Percentiles rank a stretch among this genome's conserved stretches.
These are phyloP conservation scores for Cyathus striatus DNA, from an alignment of 768 basidiomycete species.

Conservation along the genomic window DNA sequence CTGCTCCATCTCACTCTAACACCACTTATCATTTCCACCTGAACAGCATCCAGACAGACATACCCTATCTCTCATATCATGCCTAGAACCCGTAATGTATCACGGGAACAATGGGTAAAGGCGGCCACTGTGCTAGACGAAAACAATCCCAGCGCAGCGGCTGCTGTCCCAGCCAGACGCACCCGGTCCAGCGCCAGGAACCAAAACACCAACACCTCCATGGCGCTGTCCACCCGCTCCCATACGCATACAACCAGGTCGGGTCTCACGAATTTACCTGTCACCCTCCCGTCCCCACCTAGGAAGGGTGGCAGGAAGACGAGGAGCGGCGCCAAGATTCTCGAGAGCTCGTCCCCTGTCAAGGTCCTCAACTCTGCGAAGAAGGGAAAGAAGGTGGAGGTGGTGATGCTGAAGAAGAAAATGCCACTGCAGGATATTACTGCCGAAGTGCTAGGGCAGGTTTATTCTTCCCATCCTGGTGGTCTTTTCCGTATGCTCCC, in stretches of 20 bases:
- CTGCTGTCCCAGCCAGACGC: not conserved
- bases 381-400: constrained; percentile 19
- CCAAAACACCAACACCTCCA: not conserved
- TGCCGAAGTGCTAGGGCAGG: constrained; percentile 14
- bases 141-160: not conserved
- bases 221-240: not conserved
- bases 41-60: not conserved
- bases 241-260: not conserved
- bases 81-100: constrained; percentile 22
- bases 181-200: not conserved
- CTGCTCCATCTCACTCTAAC: not conserved
- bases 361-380: not conserved
- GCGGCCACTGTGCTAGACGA: constrained; percentile 5
- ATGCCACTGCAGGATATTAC: constrained; percentile 30
- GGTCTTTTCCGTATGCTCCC: not conserved
- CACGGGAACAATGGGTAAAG: constrained; percentile 21
- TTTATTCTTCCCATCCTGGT: not conserved
- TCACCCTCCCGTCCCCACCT: not conserved
- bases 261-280: not conserved
- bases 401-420: constrained; percentile 15
- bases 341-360: not conserved
- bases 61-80: constrained; percentile 9
- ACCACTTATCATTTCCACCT: not conserved
- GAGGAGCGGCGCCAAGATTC: not conserved
- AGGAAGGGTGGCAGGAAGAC: not conserved